phyloP scores from a whole-genome alignment of 2,329 filamentous ascomycete species.

The Penicillium griseofulvum region DNA sequence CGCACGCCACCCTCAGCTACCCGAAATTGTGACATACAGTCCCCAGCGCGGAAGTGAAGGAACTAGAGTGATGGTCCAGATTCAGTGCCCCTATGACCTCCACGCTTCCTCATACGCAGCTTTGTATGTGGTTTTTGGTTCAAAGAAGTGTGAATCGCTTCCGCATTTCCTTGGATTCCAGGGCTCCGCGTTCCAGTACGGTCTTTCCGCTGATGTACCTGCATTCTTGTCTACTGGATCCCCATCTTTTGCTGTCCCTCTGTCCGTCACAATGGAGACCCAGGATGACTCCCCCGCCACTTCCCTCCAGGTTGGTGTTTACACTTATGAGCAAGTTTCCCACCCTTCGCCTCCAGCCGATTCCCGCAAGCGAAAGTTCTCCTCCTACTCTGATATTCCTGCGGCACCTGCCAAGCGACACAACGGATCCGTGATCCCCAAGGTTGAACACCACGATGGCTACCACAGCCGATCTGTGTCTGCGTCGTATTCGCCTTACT shows the following conservation, averaged over 20 bases:
- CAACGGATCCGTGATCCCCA: slow-evolving; percentile 48
- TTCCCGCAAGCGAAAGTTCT: slow-evolving; percentile 58
- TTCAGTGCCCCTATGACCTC: slow-evolving; percentile 73
- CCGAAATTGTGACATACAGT: slow-evolving; percentile 66
- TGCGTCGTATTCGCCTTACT: slow-evolving; percentile 50
- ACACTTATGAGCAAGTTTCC: slow-evolving; percentile 56
- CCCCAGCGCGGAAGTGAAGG: slow-evolving; percentile 68
- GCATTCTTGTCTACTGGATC: slow-evolving; percentile 58
- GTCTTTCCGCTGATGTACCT: slow-evolving; percentile 70
- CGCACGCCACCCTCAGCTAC: slow-evolving; percentile 57
- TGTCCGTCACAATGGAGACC: slow-evolving; percentile 61
- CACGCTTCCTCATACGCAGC: slow-evolving; percentile 53
- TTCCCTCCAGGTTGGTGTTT: slow-evolving; percentile 58
- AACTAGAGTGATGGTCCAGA: slow-evolving; percentile 69
- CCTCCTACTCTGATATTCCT: slow-evolving; percentile 49
- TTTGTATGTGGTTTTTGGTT: slow-evolving; percentile 73
- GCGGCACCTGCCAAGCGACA: slow-evolving; percentile 48
- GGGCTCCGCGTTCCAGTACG: slow-evolving; percentile 65
- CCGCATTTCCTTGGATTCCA: slow-evolving; percentile 60
- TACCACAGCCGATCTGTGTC: slow-evolving; percentile 51
- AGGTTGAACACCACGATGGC: slow-evolving; percentile 51
- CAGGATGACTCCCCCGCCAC: slow-evolving; percentile 52
- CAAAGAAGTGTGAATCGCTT: slow-evolving; percentile 67
- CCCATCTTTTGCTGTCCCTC: slow-evolving; percentile 55
- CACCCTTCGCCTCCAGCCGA: slow-evolving; percentile 41